Conservation (phyloP, 164 flowering plant genomes). For the Vitis cinerea region DNA sequence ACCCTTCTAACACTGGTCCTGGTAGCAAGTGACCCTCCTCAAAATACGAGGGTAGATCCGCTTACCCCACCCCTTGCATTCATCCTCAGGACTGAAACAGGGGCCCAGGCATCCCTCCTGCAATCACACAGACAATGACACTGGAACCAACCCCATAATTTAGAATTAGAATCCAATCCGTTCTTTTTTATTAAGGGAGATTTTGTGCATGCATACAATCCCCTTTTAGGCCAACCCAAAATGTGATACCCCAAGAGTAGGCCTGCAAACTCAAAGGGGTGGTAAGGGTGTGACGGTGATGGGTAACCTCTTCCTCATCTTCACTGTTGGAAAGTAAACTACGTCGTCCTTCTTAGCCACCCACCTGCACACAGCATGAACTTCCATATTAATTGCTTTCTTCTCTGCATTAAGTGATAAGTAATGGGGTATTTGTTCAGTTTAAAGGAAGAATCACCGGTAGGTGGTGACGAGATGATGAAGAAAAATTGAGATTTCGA, state of each 20-base stretch:
- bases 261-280: no score
- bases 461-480: slow-evolving; percentile 86
- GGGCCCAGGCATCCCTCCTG: neutral
- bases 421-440: no score
- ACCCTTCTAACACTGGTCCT: no score
- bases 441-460: slow-evolving; percentile 37
- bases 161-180: neutral
- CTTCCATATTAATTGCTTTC: neutral
- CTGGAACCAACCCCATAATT: slow-evolving; percentile 24
- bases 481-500: slow-evolving; percentile 87
- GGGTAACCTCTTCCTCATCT: slow-evolving; percentile 80
- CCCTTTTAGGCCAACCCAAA: no score
- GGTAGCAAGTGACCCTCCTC: no score
- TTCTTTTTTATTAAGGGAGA: neutral
- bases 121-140: slow-evolving; percentile 25
- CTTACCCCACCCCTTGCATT: neutral
- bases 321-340: slow-evolving; percentile 82
- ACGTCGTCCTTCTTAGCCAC: slow-evolving; percentile 69
- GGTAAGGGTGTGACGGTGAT: slow-evolving; percentile 52
- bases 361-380: slow-evolving; percentile 56
- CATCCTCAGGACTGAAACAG: no score
- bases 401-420: neutral
- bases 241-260: no score
- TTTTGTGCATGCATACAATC: neutral
- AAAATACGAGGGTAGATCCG: no score